Evolutionary conservation across 2,329 filamentous ascomycete genomes (phyloP).

Genomic region (Cytospora schulzeri): DNA sequence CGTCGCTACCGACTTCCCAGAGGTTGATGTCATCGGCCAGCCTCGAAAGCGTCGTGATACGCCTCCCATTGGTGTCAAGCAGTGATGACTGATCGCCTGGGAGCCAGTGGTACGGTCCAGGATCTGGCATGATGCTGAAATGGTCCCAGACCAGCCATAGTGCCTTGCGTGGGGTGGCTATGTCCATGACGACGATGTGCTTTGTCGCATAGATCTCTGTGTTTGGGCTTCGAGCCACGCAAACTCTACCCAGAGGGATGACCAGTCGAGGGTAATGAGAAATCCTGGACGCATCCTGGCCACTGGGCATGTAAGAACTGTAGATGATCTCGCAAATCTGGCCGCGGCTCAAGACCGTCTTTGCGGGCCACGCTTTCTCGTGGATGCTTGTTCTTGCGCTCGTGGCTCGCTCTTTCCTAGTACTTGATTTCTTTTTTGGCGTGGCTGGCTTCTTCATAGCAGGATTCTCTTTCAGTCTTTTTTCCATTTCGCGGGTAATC

Average conservation of each 20-base stretch:
- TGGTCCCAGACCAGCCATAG: constrained; percentile 4
- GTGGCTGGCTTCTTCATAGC: too few species aligned
- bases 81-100: neutral
- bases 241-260: constrained; percentile 17
- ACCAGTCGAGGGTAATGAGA: neutral
- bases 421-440: too few species aligned
- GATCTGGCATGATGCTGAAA: neutral
- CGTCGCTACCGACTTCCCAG: neutral
- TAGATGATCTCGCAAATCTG: neutral
- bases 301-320: neutral
- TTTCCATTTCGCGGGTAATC: too few species aligned
- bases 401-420: too few species aligned
- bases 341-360: too few species aligned
- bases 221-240: neutral
- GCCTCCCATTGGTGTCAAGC: neutral
- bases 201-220: neutral
- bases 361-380: too few species aligned
- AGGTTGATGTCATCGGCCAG: constrained; percentile 2
- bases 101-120: neutral
- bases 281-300: neutral
- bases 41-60: neutral
- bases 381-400: too few species aligned
- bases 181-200: constrained; percentile 8
- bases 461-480: too few species aligned
- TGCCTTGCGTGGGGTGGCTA: neutral